Base-by-base conservation (phyloP, 1,139 yeast genomes). In the Pichia sp. region DNA sequence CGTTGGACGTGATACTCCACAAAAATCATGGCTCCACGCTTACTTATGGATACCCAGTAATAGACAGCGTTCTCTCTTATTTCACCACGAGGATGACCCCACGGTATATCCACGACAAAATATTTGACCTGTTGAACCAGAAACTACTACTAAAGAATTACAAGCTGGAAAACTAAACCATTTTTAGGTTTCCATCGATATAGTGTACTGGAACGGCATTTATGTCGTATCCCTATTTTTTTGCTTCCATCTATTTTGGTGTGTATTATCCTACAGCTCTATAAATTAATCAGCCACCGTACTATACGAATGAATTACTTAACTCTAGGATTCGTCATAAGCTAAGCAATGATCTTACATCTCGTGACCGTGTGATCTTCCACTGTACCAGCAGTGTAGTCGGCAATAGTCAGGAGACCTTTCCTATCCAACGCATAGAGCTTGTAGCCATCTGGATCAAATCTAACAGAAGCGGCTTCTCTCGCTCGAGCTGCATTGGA, bases 311-410 rank as follows among this genome's bases (percentile, higher is more conserved):
- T n/a, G n/a, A n/a, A n/a, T n/a, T n/a, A n/a, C n/a, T n/a, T n/a
- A n/a, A n/a, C n/a, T n/a, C n/a, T n/a, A n/a, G n/a, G n/a, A n/a
- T 19, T 12, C 25, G 6, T 23, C n/a, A 12, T 17, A 6, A 18
- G 4, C 27, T 22, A 41, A 9, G 51, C 65, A 12, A 77, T 61
- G 28, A 77, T 70, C 52, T 77, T 79, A 58, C 93, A 79, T 55
- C 82, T 77, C 14, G 84, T 73, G 11, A 84, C 81, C n/a, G 83
- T 87, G n/a, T 73, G 72, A 48, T 77, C 81, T 45, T 74, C 77
- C 1, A 93, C 91, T 12, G 77, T 60, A 4, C 94, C 96, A 37
- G 87, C 88, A 13, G 94, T 84, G 58, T 86, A 88, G 57, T 88
- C 96, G 51, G 83, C 85, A 18, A 86, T 73, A 47, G 77, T 76